Evolutionary conservation across 768 basidiomycete genomes (phyloP).

Genomic region (Termitomyces sp.): DNA sequence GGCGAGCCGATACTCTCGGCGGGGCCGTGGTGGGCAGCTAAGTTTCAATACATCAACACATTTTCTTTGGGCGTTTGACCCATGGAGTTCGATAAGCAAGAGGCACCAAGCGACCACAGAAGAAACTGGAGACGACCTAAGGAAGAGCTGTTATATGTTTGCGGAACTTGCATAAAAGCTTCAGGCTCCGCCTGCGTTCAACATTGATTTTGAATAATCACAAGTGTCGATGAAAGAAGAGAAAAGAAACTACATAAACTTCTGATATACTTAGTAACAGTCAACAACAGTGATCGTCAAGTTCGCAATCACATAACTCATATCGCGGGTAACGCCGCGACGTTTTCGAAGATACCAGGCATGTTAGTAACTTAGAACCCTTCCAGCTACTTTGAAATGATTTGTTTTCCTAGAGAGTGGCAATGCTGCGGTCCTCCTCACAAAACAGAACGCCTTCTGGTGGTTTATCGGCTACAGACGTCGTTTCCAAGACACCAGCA

Average conservation of each 20-base stretch:
- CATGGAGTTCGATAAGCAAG: no score
- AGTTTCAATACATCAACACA: no score
- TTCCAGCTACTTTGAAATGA: not conserved
- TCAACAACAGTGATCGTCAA: not conserved
- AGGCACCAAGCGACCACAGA: no score
- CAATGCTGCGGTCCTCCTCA: conserved; percentile 24
- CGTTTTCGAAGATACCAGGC: not conserved
- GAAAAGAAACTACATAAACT: not conserved
- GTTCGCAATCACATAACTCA: not conserved
- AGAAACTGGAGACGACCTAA: no score
- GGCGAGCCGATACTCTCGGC: no score
- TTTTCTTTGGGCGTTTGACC: no score
- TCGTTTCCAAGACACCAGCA: conserved; percentile 30
- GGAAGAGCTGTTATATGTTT: no score
- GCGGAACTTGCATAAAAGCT: no score
- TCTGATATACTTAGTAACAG: not conserved
- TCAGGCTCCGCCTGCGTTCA: no score
- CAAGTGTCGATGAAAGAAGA: not conserved
- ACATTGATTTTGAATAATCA: not conserved
- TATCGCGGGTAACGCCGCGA: no score
- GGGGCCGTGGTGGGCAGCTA: no score
- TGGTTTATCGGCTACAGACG: conserved; percentile 3
- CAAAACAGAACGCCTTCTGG: conserved; percentile 10
- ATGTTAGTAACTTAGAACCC: not conserved
- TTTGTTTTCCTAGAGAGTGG: not conserved